These are phyloP conservation scores for Komagataella pseudopastoris DNA, from an alignment of 805 yeast species.

Conservation along the genomic window DNA sequence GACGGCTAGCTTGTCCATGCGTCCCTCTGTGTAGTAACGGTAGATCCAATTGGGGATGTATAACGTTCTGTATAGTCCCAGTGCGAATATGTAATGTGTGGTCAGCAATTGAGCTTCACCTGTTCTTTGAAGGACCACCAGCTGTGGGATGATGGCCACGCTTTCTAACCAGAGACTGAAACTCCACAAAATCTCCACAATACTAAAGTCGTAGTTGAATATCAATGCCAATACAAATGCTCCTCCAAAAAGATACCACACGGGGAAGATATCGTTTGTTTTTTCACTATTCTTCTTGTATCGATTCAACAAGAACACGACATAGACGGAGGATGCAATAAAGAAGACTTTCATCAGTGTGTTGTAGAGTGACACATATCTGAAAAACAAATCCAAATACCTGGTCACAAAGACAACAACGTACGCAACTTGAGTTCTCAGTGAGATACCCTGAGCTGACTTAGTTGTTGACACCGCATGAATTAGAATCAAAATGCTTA, in stretches of 20 bases:
- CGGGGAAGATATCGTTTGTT: slow-evolving; percentile 60
- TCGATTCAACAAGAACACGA: slow-evolving; percentile 51
- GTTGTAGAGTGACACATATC: slow-evolving; percentile 59
- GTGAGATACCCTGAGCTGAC: slow-evolving; percentile 73
- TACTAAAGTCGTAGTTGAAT: slow-evolving; percentile 51
- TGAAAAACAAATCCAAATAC: slow-evolving; percentile 49
- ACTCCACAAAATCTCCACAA: slow-evolving; percentile 67
- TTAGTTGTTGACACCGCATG: slow-evolving; percentile 50
- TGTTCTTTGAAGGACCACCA: slow-evolving; percentile 77
- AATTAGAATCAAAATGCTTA: slow-evolving; percentile 63
- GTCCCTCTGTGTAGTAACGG: slow-evolving; percentile 54
- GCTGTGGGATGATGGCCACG: slow-evolving; percentile 85
- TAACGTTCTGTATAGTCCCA: slow-evolving; percentile 80
- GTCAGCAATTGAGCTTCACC: slow-evolving; percentile 85
- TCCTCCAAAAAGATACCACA: slow-evolving; percentile 56
- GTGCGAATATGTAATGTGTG: slow-evolving; percentile 83
- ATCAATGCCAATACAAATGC: slow-evolving; percentile 42
- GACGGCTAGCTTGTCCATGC: slow-evolving; percentile 58
- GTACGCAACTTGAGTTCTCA: slow-evolving; percentile 79
- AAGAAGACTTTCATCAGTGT: slow-evolving; percentile 71
- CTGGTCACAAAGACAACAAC: slow-evolving; percentile 60
- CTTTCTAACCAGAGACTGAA: slow-evolving; percentile 89
- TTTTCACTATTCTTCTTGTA: slow-evolving; percentile 46
- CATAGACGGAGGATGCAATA: slow-evolving; percentile 62
- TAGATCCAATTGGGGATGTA: slow-evolving; percentile 94